phyloP scores from a whole-genome alignment of 192 early-diverging fungal genomes.

The Mortierella claussenii region DNA sequence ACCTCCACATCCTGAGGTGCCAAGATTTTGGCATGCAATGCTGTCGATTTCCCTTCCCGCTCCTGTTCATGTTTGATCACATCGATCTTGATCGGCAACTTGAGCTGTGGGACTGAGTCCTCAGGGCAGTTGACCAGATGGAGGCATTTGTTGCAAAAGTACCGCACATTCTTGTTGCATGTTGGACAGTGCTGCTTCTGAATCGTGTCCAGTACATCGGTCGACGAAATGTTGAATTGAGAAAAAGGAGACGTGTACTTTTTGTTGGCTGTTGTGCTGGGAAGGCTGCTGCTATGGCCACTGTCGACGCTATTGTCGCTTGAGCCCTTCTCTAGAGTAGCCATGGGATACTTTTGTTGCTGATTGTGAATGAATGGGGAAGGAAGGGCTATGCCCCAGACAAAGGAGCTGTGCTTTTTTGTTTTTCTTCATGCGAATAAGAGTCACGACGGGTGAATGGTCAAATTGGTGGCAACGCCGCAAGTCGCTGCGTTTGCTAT shows the following conservation, averaged over 20 bases:
- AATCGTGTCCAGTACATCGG: conserved; percentile 43
- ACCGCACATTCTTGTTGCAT: conserved; percentile 74
- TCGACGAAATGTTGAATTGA: conserved; percentile 46
- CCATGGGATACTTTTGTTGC: not conserved
- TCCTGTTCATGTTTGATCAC: conserved; percentile 86
- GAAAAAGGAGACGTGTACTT: conserved; percentile 38
- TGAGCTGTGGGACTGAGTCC: conserved; percentile 65
- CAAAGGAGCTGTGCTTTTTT: too few species aligned
- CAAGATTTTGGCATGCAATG: conserved; percentile 84
- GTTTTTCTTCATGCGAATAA: too few species aligned
- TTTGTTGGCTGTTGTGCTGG: conserved; percentile 11
- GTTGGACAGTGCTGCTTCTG: conserved; percentile 63
- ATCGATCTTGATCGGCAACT: conserved; percentile 78
- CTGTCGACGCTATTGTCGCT: not conserved
- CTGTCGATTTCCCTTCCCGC: conserved; percentile 87
- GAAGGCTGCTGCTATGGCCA: not conserved
- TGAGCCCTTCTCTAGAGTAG: not conserved
- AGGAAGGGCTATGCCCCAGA: too few species aligned
- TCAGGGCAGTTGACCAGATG: conserved; percentile 58
- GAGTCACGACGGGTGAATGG: too few species aligned
- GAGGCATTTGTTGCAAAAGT: conserved; percentile 81
- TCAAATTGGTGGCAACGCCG: too few species aligned
- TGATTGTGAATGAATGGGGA: not conserved
- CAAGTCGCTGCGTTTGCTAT: too few species aligned
- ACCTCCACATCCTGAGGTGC: conserved; percentile 77